Evolutionary conservation across 2,329 filamentous ascomycete genomes (phyloP).

Genomic region (Pseudovirgaria hyperparasitica): DNA sequence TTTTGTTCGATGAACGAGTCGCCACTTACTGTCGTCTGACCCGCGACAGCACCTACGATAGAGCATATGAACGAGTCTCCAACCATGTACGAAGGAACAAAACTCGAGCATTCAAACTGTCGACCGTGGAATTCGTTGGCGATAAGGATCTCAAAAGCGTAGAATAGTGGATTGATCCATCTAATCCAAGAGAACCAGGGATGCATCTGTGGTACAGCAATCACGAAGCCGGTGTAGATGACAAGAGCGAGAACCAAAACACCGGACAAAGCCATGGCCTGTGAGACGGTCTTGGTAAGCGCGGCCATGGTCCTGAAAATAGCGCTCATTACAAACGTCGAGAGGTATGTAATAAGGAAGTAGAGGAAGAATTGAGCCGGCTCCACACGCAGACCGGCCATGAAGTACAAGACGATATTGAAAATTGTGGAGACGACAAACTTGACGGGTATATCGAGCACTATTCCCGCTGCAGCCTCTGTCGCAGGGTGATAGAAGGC

Average conservation of each 20-base stretch:
- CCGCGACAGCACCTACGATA: slow-evolving; percentile 24
- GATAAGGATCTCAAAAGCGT: slow-evolving; percentile 67
- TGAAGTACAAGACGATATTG: slow-evolving; percentile 73
- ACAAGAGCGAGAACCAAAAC: slow-evolving; percentile 51
- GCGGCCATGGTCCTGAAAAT: slow-evolving; percentile 69
- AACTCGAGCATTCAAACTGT: slow-evolving; percentile 19
- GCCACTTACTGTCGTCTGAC: slow-evolving; percentile 24
- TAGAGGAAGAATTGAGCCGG: slow-evolving; percentile 74
- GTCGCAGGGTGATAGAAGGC: slow-evolving; percentile 80
- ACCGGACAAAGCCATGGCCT: slow-evolving; percentile 42
- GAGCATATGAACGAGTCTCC: slow-evolving; percentile 25
- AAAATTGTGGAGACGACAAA: slow-evolving; percentile 57
- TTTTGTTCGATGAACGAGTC: slow-evolving; percentile 21
- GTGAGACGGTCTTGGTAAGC: slow-evolving; percentile 52
- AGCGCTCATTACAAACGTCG: slow-evolving; percentile 62
- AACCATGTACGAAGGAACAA: slow-evolving; percentile 25
- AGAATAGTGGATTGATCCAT: slow-evolving; percentile 66
- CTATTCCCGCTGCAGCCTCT: slow-evolving; percentile 71
- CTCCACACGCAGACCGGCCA: slow-evolving; percentile 63
- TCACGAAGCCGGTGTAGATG: slow-evolving; percentile 55
- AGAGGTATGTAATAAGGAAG: slow-evolving; percentile 44
- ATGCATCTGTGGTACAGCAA: slow-evolving; percentile 47
- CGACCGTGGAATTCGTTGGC: slow-evolving; percentile 51
- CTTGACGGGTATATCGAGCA: slow-evolving; percentile 75
- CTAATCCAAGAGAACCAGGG: slow-evolving; percentile 37